A percentile compares a stretch with the other conserved stretches of the same genome.
phyloP scores from a whole-genome alignment of 495 filamentous ascomycete genomes.

The Daldinia concentrica region DNA sequence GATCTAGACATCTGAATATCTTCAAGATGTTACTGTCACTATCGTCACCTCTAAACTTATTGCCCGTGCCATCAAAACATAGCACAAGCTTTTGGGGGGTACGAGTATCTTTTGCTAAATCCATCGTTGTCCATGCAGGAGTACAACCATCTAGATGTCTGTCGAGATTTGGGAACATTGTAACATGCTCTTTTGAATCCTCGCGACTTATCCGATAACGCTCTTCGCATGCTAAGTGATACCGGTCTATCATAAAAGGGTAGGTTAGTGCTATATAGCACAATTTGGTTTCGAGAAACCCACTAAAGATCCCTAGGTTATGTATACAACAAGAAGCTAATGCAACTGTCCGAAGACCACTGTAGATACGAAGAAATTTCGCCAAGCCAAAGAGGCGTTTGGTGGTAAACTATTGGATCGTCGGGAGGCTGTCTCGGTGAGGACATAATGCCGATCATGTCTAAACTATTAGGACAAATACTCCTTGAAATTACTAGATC shows the following conservation, averaged over 20 bases:
- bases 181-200: constrained; percentile 21
- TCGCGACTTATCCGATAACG: neutral
- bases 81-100: constrained; percentile 67
- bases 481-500: neutral
- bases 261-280: neutral
- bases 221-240: constrained; percentile 23
- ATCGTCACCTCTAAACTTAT: constrained; percentile 83
- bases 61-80: constrained; percentile 91
- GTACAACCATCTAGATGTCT: neutral
- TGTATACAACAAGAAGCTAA: constrained; percentile 9
- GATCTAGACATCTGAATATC: constrained; percentile 75
- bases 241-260: constrained; percentile 17
- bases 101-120: constrained; percentile 26
- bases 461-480: neutral
- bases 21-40: constrained; percentile 91
- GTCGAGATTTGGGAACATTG: constrained; percentile 10
- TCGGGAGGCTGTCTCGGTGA: neutral
- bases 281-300: neutral
- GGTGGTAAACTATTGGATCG: constrained; percentile 5
- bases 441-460: constrained; percentile 7
- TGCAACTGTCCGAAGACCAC: neutral
- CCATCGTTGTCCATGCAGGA: constrained; percentile 10
- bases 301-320: neutral
- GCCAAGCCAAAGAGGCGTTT: constrained; percentile 1
- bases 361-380: constrained; percentile 2